A percentile compares a stretch with the other conserved stretches of the same genome.
Evolutionary conservation across 352 stramenopile genomes (phyloP).

Genomic region (Globisporangium barbulae): DNA sequence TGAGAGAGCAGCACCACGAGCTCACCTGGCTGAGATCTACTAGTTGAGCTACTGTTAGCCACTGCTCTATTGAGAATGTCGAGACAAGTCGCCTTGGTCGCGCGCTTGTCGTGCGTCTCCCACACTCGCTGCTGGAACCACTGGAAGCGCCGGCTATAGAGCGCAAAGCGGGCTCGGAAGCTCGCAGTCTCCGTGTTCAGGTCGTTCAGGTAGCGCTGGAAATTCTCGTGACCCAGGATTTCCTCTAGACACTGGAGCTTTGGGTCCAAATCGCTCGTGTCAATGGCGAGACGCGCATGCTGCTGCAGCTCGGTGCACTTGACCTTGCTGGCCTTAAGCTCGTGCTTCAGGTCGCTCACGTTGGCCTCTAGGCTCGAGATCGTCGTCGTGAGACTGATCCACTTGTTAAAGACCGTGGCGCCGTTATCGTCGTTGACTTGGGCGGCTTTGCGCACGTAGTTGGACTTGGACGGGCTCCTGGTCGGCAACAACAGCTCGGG

Average conservation of each 20-base stretch:
- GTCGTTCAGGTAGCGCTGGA: constrained; percentile 41
- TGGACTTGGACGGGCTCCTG: constrained; percentile 12
- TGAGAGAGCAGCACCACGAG: constrained; percentile 31
- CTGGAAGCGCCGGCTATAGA: constrained; percentile 30
- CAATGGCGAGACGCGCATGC: constrained; percentile 8
- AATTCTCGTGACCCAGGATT: constrained; percentile 40
- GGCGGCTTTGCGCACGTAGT: not conserved
- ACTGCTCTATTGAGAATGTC: constrained; percentile 14
- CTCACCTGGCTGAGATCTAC: not conserved
- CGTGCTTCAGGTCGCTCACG: constrained; percentile 15
- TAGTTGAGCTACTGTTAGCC: not conserved
- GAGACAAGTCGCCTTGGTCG: constrained; percentile 14
- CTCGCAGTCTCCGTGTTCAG: constrained; percentile 33
- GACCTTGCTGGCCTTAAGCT: constrained; percentile 23
- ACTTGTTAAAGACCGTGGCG: constrained; percentile 19
- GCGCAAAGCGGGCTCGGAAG: constrained; percentile 27
- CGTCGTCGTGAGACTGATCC: constrained; percentile 23
- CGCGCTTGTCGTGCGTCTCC: constrained; percentile 5
- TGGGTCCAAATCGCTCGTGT: constrained; percentile 21
- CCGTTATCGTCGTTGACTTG: not conserved
- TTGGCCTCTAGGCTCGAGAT: constrained; percentile 15
- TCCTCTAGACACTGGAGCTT: constrained; percentile 53
- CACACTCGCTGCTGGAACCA: constrained; percentile 24
- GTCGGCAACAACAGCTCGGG: not conserved
- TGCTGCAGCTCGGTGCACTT: constrained; percentile 16